Evolutionary conservation across 1,284 basidiomycete genomes (phyloP), one percentile per base, ranked within the genome.

Genomic region (Gastroboletus turbinatus): DNA sequence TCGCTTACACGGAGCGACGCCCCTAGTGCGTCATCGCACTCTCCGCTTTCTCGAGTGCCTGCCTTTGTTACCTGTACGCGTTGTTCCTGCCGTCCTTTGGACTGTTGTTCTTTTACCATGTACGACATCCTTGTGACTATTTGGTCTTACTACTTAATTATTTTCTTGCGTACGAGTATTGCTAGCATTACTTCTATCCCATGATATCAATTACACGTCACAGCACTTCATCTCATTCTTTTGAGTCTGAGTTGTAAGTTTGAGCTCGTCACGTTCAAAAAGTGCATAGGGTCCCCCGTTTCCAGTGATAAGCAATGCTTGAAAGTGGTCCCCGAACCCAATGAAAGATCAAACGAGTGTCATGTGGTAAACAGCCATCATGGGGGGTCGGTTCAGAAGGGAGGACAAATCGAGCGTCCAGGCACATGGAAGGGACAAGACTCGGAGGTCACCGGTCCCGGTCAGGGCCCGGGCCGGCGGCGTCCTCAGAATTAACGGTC

Each of bases 151-250:
- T 30, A 49, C 47, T 50, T 67, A 64, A 57, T 69, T 62, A 58
- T 60, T 56, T 56, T 58, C 52, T 56, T 65, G 61, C 63, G 53
- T 65, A 60, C 52, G 43, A 51, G 38, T 38, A 52, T 36, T 55
- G 17, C 33, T 30, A 48, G 50, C 59, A 55, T 55, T 36, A 2
- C 43, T 42, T 39, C 23, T 53, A 58, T 50, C 46, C 44, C 43
- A 52, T 48, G 53, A 42, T 36, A 53, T 64, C 52, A 23, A 57
- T 47, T 46, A 42, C 36, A 52, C 21, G n/a, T 46, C 25, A 32
- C 38, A 29, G 23, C 21, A 17, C 16, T 16, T 43, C 36, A 32
- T 42, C 6, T 30, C 19, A 25, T 47, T 27, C 17, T 14, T 32
- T 50, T 5, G 7, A 32, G 29, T 19, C 10, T 23, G 42, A n/a